These are phyloP conservation scores for Aspergillus sp. DNA, from an alignment of 2,329 filamentous ascomycete genomes.

Conservation along the genomic window DNA sequence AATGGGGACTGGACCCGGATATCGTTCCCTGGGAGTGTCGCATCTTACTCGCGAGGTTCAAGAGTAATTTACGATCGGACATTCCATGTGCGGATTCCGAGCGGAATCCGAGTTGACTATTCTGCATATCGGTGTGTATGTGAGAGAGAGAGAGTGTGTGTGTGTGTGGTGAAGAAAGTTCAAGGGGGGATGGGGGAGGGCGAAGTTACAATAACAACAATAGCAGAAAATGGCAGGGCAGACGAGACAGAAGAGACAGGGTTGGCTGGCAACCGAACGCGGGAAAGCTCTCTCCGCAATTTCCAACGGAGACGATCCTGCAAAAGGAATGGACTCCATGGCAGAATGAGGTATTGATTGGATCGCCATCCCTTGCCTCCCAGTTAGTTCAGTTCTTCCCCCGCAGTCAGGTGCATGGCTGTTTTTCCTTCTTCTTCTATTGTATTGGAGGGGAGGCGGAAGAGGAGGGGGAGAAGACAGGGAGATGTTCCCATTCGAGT, in stretches of 20 bases:
- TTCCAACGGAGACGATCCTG: conserved; percentile 21
- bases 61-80: not conserved
- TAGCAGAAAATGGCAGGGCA: not conserved
- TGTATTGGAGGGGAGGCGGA: not conserved
- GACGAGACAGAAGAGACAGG: not conserved
- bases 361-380: conserved; percentile 4
- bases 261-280: conserved; percentile 9
- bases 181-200: too few species aligned
- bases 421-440: too few species aligned
- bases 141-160: too few species aligned
- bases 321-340: conserved; percentile 13
- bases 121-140: not conserved
- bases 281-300: conserved; percentile 27
- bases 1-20: not conserved
- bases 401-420: conserved; percentile 11
- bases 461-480: not conserved
- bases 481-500: not conserved
- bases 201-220: too few species aligned
- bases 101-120: not conserved
- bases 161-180: too few species aligned
- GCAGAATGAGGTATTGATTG: conserved; percentile 5
- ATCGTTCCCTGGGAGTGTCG: not conserved
- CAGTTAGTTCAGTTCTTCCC: conserved; percentile 3
- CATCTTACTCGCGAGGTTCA: not conserved
- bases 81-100: not conserved